Evolutionary conservation across 2,329 filamentous ascomycete genomes (phyloP).

Genomic region (Alternaria arbusti): DNA sequence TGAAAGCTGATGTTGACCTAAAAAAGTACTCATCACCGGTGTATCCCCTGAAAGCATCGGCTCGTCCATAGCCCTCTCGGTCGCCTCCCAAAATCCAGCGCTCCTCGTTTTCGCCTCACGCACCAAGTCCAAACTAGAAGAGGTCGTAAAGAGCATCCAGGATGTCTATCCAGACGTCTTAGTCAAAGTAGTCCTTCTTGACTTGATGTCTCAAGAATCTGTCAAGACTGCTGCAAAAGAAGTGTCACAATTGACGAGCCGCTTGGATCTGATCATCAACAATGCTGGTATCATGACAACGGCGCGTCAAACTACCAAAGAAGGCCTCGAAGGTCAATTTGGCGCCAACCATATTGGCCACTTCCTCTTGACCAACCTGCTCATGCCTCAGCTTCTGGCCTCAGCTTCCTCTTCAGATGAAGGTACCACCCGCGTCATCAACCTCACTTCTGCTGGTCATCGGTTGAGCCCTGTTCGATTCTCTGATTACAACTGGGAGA

Average conservation of each 20-base stretch:
- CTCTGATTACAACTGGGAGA: slow-evolving; percentile 53
- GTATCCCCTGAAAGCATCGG: slow-evolving; percentile 40
- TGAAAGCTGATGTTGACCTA: background rate
- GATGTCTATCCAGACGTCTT: slow-evolving; percentile 35
- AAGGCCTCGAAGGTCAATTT: slow-evolving; percentile 58
- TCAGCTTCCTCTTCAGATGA: slow-evolving; percentile 40
- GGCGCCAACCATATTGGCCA: slow-evolving; percentile 58
- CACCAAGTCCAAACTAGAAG: slow-evolving; percentile 50
- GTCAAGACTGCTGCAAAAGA: slow-evolving; percentile 45
- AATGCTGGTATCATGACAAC: slow-evolving; percentile 52
- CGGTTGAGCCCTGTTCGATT: slow-evolving; percentile 46
- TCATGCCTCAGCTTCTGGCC: slow-evolving; percentile 49
- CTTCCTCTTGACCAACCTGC: slow-evolving; percentile 53
- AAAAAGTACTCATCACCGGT: slow-evolving; percentile 48
- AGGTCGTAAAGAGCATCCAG: slow-evolving; percentile 47
- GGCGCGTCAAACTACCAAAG: slow-evolving; percentile 40
- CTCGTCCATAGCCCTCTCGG: slow-evolving; percentile 33
- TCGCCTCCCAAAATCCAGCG: slow-evolving; percentile 35
- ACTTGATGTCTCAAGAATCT: slow-evolving; percentile 49
- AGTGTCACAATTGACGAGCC: slow-evolving; percentile 30
- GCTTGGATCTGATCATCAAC: slow-evolving; percentile 54
- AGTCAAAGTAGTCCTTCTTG: slow-evolving; percentile 36
- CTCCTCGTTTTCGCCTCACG: slow-evolving; percentile 51
- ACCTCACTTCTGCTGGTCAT: slow-evolving; percentile 40
- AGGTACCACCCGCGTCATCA: slow-evolving; percentile 35